phyloP scores from a whole-genome alignment of 495 filamentous ascomycete genomes.

The Stereocaulon alpinum region DNA sequence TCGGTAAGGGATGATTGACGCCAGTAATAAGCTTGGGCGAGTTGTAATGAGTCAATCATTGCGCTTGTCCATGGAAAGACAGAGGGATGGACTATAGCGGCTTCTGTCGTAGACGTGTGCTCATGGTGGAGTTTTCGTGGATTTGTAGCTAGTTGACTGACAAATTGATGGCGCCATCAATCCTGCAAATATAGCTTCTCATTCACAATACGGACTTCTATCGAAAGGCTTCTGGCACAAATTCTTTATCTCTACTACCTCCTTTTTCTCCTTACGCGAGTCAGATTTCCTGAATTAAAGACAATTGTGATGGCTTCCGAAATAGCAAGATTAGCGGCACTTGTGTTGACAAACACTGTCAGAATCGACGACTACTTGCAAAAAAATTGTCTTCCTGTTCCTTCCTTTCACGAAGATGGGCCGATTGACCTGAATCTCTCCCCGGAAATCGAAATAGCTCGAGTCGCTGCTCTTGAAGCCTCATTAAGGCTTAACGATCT shows the following conservation, averaged over 20 bases:
- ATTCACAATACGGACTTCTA: no score
- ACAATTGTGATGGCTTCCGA: neutral
- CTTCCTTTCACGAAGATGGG: neutral
- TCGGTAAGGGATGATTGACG: no score
- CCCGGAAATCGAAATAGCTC: neutral
- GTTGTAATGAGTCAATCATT: no score
- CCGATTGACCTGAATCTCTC: neutral
- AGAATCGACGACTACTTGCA: neutral
- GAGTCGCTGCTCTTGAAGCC: neutral
- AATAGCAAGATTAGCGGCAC: neutral
- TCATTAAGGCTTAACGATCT: neutral
- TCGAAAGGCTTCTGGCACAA: neutral
- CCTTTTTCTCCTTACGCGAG: neutral
- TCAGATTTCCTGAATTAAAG: neutral
- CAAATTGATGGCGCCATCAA: no score
- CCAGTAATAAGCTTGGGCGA: no score
- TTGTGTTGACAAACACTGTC: neutral
- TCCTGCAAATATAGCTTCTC: no score
- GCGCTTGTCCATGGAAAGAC: no score
- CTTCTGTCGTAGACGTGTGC: no score
- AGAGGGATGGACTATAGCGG: no score
- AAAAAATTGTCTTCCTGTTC: neutral
- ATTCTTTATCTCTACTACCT: neutral
- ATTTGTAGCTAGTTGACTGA: no score
- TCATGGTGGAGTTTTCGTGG: no score